phyloP scores from a whole-genome alignment of 768 basidiomycete genomes.

The Imleria badia region DNA sequence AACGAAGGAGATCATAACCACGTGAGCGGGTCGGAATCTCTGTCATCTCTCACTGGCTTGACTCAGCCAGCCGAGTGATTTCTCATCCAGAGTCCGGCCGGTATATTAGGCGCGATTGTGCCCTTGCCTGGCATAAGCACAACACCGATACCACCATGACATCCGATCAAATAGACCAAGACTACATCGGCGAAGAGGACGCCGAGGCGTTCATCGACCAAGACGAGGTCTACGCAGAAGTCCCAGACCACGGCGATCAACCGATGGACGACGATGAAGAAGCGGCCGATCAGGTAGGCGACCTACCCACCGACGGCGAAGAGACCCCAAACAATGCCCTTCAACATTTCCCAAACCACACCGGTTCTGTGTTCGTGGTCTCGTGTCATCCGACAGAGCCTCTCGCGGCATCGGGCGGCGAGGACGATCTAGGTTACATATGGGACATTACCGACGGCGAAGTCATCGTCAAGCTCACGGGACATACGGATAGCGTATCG shows the following conservation, averaged over 20 bases:
- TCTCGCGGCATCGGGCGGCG: slow-evolving; percentile 88
- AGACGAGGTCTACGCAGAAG: slow-evolving; percentile 65
- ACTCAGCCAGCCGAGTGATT: slow-evolving; percentile 18
- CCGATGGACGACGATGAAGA: slow-evolving; percentile 76
- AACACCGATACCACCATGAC: slow-evolving; percentile 21
- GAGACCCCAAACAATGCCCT: slow-evolving; percentile 61
- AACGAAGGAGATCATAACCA: background rate
- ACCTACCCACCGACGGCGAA: slow-evolving; percentile 41
- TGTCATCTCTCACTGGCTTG: background rate
- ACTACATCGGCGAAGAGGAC: slow-evolving; percentile 40
- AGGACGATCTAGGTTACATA: slow-evolving; percentile 93
- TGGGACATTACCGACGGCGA: slow-evolving; percentile 87
- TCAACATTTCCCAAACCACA: slow-evolving; percentile 68
- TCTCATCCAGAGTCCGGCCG: slow-evolving; percentile 18
- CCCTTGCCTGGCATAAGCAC: background rate
- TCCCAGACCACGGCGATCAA: slow-evolving; percentile 62
- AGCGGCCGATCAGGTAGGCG: slow-evolving; percentile 45
- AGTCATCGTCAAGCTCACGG: slow-evolving; percentile 79
- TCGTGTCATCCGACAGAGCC: slow-evolving; percentile 78
- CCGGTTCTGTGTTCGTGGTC: slow-evolving; percentile 79
- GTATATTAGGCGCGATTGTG: slow-evolving; percentile 1
- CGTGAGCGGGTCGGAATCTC: background rate
- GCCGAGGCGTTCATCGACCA: slow-evolving; percentile 61
- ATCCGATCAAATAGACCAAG: slow-evolving; percentile 38
- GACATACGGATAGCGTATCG: slow-evolving; percentile 91